These are phyloP conservation scores for Saccharomyces hybrid DNA, from an alignment of 1,139 yeast genomes.

Conservation along the genomic window DNA sequence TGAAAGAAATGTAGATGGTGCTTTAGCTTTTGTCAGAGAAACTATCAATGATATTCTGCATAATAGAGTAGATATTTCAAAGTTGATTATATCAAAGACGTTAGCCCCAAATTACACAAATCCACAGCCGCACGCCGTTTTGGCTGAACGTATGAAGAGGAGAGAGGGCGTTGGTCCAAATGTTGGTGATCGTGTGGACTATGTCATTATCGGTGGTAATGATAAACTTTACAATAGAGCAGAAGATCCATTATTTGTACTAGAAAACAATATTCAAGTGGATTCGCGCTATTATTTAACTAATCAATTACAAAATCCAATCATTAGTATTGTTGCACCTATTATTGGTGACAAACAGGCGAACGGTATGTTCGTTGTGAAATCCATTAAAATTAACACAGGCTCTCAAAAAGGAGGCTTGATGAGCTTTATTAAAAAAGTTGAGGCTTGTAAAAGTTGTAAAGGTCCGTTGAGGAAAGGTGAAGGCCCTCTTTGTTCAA, in stretches of 20 bases:
- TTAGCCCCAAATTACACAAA: conserved; percentile 89
- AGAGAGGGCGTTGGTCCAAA: conserved; percentile 97
- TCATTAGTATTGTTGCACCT: conserved; percentile 91
- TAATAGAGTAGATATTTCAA: conserved; percentile 87
- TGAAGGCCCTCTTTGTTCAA: conserved; percentile 73
- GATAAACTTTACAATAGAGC: conserved; percentile 91
- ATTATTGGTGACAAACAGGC: conserved; percentile 84
- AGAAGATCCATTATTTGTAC: conserved; percentile 89
- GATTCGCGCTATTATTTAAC: conserved; percentile 93
- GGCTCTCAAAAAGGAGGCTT: conserved; percentile 62
- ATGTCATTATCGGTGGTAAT: conserved; percentile 83
- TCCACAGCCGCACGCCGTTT: conserved; percentile 93
- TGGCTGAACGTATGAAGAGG: conserved; percentile 92
- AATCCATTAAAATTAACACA: conserved; percentile 40
- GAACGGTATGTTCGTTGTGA: conserved; percentile 61
- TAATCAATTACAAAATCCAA: conserved; percentile 87
- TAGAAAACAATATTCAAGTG: conserved; percentile 86
- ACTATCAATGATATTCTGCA: conserved; percentile 88
- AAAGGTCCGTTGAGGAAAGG: conserved; percentile 68
- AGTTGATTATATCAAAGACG: conserved; percentile 89
- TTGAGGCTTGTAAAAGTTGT: conserved; percentile 84
- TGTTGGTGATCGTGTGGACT: conserved; percentile 96
- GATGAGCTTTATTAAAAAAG: conserved; percentile 85
- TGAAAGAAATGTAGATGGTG: conserved; percentile 83
- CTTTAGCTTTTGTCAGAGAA: conserved; percentile 75